Base-by-base conservation (phyloP, 257 asterid species). In the Solanum clarkiae region DNA sequence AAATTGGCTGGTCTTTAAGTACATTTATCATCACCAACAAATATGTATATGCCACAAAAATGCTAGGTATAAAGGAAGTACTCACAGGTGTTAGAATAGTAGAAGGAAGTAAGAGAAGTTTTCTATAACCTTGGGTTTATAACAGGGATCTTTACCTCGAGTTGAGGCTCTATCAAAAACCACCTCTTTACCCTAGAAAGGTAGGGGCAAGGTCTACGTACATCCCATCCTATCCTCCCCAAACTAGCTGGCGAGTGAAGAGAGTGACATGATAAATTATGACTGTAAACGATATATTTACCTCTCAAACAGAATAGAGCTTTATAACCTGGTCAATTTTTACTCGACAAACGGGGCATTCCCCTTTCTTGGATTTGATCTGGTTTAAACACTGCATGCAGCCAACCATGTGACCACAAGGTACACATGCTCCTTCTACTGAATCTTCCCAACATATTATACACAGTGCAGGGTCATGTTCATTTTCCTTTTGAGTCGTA, bases 401-500 rank as follows among this genome's bases (percentile, higher is more conserved):
- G 45, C 87, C 87, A 80, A 24, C 44, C 87, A 85, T 85, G 22
- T 85, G 87, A 85, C 84, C 81, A n/a, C 84, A 85, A 20, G 84
- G 87, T 75, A 85, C 87, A 59, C 87, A 85, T 2, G 80, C 87
- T 77, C 84, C 87, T 71, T 85, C 84, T n/a, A 85, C 84, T 0
- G 84, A 82, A 62, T 57, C 36, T 63, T 85, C 87, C 87, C 87
- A 85, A 18, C 87, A 85, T 47, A 80, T 80, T 79, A 80, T 63
- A 36, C 84, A 85, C 80, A 74, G 26, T n/a, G 87, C 17, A 80
- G 84, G 44, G 40, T 51, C 49, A 4, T 66, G 82, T 62, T 47
- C 36, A 14, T 84, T 42, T 65, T 70, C 51, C 74, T 12, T 53
- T 24, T 55, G 82, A 53, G 68, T 71, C 4, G 12, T 84, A 47